phyloP scores from a whole-genome alignment of 306 rosid genomes.

The Luffa aegyptiaca region DNA sequence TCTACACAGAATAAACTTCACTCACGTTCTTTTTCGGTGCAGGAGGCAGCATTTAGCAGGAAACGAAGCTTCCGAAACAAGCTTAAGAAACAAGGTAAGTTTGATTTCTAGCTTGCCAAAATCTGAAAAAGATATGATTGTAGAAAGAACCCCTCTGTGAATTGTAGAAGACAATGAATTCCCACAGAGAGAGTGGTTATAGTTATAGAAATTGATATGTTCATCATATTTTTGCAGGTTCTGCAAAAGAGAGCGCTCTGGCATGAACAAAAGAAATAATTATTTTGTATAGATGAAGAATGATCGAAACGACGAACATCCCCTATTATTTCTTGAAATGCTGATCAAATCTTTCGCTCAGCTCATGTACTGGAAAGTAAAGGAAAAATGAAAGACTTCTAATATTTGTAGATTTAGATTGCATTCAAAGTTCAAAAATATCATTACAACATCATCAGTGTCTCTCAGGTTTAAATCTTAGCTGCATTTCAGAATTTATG shows the following conservation, averaged over 20 bases:
- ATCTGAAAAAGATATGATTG: neutral
- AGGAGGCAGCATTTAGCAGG: slow-evolving; percentile 95
- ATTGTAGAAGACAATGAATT: neutral
- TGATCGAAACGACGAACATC: neutral
- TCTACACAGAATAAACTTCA: neutral
- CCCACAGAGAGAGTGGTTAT: neutral
- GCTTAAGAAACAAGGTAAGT: slow-evolving; percentile 59
- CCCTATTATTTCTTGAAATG: neutral
- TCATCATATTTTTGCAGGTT: neutral
- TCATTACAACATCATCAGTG: neutral
- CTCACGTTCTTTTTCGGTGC: slow-evolving; percentile 18
- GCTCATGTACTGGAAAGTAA: neutral
- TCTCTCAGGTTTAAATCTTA: neutral
- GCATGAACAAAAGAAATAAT: neutral
- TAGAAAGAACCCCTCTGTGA: too few species aligned
- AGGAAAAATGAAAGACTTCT: neutral
- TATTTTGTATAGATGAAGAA: neutral
- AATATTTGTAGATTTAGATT: neutral
- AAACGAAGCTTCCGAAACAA: slow-evolving; percentile 90
- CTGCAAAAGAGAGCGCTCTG: neutral
- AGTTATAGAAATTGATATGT: neutral
- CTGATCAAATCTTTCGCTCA: neutral
- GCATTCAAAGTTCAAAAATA: neutral
- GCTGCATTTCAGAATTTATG: neutral
- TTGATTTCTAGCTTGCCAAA: neutral